Evolutionary conservation across 768 basidiomycete genomes (phyloP), one percentile per base, ranked within the genome.

Genomic region (Lyophyllum atratum): DNA sequence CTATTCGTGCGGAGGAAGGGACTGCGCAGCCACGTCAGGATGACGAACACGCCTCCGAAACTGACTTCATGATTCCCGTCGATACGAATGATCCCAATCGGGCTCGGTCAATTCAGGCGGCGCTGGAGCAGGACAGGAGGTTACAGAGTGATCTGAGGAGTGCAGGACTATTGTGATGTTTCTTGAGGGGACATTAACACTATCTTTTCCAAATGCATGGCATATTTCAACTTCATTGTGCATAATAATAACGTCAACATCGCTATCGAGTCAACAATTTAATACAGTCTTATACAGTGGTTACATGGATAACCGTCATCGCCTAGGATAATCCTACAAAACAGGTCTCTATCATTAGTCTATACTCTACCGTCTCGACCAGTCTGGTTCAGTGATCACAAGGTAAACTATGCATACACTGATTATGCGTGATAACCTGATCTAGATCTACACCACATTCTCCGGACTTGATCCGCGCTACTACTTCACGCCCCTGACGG

Each of bases 101-200:
- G 15, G 76, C 74, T 43, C 75, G 74, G 24, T 70, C 74, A 34
- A 61, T 82, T 31, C 75, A 76, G 44, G 74, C 78, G 43, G 82
- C 81, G 22, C 64, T 84, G 14, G 77, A 70, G 58, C 78, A 78
- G 48, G 88, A 91, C 54, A 78, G 78, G 52, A 76, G 81, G 53
- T 69, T 90, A 58, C 82, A 84, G 56, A 74, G 76, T 3, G 84
- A 85, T 63, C 72, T 91, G 60, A 79, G 86, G 59, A 79, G 76
- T 39, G 88, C 87, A 10, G 89, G 88, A 42, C 73, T 92, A 51
- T 62, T 91, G 33, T 90, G 69, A 74, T 42, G 28, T 40, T 47
- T 45, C 25, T 47, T 22, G 44, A 52, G 8, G 46, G 17, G 19
- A 21, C 26, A 33, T 50, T 12, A 21, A 21, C n/a, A 21, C 21